phyloP scores from a whole-genome alignment of 2,329 filamentous ascomycete genomes.

The Pestalotiopsis sp. region DNA sequence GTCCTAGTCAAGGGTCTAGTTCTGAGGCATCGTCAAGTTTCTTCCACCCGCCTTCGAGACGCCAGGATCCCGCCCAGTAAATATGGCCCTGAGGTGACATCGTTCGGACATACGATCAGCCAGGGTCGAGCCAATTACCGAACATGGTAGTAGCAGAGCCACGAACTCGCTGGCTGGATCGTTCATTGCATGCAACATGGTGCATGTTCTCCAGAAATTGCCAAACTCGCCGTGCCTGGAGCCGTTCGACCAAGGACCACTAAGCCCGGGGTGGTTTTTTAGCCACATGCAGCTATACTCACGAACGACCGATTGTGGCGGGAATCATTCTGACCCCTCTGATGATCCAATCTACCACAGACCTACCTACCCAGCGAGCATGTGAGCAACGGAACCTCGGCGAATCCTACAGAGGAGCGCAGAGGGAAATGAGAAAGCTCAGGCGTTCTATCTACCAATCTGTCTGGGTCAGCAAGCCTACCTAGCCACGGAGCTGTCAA shows the following conservation, averaged over 20 bases:
- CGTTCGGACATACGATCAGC: neutral
- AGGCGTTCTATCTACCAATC: neutral
- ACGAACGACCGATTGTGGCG: neutral
- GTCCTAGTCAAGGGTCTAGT: neutral
- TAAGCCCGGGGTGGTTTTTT: neutral
- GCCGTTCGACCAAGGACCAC: neutral
- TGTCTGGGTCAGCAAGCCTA: neutral
- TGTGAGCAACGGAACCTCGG: neutral
- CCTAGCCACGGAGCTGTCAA: neutral
- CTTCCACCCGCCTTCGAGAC: neutral
- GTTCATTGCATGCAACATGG: neutral
- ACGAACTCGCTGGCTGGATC: neutral
- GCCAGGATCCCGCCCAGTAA: neutral
- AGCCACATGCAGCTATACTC: neutral
- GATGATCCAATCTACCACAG: neutral
- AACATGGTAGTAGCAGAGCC: neutral
- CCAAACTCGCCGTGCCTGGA: neutral
- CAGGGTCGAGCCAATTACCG: neutral
- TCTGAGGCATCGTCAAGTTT: neutral
- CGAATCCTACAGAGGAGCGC: neutral
- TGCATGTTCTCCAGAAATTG: neutral
- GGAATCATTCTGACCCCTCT: neutral
- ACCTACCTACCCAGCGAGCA: neutral
- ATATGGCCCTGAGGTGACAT: slow-evolving; percentile 1
- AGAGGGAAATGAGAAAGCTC: neutral